phyloP scores from a whole-genome alignment of 129 eudicot species.

The Dittrichia graveolens region DNA sequence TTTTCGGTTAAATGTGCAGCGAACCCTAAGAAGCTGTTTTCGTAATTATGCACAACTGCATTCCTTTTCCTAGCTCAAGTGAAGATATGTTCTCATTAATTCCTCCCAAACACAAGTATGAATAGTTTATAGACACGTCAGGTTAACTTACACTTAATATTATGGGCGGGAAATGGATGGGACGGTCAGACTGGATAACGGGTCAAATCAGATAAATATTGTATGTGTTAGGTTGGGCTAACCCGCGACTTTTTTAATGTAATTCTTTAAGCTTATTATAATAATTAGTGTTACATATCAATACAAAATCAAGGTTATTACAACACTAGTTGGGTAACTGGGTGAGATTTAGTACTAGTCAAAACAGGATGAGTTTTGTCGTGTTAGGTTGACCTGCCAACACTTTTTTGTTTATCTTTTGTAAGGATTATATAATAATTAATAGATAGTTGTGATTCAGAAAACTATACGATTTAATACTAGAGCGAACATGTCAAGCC shows the following conservation, averaged over 20 bases:
- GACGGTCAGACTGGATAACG: neutral
- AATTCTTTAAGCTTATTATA: too few species aligned
- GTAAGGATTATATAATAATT: neutral
- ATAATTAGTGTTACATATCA: too few species aligned
- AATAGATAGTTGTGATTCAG: neutral
- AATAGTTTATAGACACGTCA: neutral
- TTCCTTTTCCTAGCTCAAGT: slow-evolving; percentile 44
- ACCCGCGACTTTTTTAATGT: too few species aligned
- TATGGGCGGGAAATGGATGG: too few species aligned
- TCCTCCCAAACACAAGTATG: slow-evolving; percentile 7
- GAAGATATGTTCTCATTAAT: slow-evolving; percentile 8
- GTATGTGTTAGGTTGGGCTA: neutral
- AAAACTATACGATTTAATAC: too few species aligned
- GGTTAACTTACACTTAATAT: neutral
- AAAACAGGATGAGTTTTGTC: neutral
- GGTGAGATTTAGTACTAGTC: neutral
- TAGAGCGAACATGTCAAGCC: too few species aligned
- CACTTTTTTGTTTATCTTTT: neutral
- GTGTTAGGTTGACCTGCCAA: neutral
- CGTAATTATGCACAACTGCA: slow-evolving; percentile 62
- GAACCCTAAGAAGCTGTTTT: slow-evolving; percentile 75
- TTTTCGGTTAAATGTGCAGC: slow-evolving; percentile 69
- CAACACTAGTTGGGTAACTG: neutral
- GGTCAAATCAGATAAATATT: neutral
- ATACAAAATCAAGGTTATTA: neutral